These are phyloP conservation scores for Chenopodium album DNA, from an alignment of 148 eudicot species.

Conservation along the genomic window DNA sequence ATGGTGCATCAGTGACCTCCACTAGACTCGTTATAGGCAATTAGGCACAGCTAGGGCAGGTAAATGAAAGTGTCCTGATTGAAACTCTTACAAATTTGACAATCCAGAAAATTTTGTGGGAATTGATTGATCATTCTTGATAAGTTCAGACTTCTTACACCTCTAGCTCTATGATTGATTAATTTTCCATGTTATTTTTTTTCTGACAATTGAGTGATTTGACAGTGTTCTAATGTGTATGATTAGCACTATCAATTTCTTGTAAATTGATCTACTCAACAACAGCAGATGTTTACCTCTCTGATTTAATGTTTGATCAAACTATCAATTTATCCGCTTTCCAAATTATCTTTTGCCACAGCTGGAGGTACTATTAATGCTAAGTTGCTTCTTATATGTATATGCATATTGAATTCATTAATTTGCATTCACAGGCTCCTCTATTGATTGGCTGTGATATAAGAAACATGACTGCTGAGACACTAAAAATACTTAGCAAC, in stretches of 20 bases:
- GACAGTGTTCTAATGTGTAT: not conserved
- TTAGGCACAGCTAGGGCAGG: too few species aligned
- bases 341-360: not conserved
- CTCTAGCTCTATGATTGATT: not conserved
- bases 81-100: not conserved
- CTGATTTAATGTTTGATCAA: not conserved
- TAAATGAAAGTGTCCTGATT: not conserved
- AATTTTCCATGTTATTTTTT: not conserved
- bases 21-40: not conserved
- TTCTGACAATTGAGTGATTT: not conserved
- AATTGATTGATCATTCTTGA: not conserved
- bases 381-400: not conserved
- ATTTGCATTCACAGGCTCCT: slow-evolving; percentile 63
- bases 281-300: not conserved
- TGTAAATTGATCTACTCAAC: not conserved
- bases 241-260: not conserved
- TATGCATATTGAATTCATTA: not conserved
- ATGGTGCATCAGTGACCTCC: not conserved
- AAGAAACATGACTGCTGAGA: slow-evolving; percentile 87
- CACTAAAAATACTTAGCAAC: slow-evolving; percentile 66
- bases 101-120: not conserved
- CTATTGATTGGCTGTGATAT: slow-evolving; percentile 93
- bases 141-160: not conserved
- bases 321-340: not conserved
- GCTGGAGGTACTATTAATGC: not conserved